Percentiles rank a stretch among this genome's conserved stretches.
Conservation (phyloP, 345 rosid species). For the Luvunga scandens region DNA sequence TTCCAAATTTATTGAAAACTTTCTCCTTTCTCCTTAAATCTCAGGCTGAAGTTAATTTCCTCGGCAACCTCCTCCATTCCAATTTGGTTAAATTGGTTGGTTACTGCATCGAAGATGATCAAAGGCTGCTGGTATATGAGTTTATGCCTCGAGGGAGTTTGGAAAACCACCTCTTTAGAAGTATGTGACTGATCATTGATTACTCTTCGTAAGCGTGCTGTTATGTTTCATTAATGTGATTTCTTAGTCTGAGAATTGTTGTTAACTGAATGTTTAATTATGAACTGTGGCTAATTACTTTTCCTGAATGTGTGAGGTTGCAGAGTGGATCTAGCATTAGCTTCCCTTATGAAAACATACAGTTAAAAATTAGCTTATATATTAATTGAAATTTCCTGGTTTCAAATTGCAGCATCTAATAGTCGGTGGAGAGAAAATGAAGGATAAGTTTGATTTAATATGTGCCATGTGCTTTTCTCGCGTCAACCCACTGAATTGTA, state of each 20-base stretch:
- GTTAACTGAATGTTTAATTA: background rate
- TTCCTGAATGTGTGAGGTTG: background rate
- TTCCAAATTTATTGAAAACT: background rate
- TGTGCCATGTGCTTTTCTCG: background rate
- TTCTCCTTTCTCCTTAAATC: conserved; percentile 9
- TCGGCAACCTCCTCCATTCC: conserved; percentile 72
- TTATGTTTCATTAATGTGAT: background rate
- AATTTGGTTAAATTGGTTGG: conserved; percentile 75
- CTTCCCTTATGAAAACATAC: background rate
- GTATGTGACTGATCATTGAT: conserved; percentile 35
- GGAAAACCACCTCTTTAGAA: conserved; percentile 82
- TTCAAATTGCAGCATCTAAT: background rate
- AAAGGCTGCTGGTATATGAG: conserved; percentile 68
- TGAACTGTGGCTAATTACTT: background rate
- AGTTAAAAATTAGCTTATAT: background rate
- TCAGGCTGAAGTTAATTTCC: conserved; percentile 81
- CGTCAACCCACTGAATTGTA: background rate
- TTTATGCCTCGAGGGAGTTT: conserved; percentile 85
- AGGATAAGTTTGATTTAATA: background rate
- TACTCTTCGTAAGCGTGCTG: background rate
- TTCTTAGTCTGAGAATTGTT: background rate
- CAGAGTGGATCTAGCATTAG: background rate
- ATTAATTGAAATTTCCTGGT: background rate
- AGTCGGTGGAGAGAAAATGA: background rate
- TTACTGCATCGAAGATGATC: conserved; percentile 80